These are phyloP conservation scores for Sonneratia alba DNA, from an alignment of 345 rosid genomes.

Conservation along the genomic window DNA sequence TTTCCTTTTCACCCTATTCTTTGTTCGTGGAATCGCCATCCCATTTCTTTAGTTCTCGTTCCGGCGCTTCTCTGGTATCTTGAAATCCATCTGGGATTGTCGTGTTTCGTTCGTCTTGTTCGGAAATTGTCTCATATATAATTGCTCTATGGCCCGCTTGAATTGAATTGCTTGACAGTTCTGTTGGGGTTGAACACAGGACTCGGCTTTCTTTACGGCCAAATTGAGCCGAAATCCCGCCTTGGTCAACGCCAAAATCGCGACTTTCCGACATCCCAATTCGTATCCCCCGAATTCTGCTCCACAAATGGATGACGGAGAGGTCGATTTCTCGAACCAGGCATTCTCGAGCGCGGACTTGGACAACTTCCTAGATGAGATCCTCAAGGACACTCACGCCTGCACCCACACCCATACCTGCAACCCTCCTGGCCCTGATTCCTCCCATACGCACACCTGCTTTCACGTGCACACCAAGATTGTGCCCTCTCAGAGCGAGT, in stretches of 20 bases:
- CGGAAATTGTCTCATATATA: background rate
- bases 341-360: slow-evolving; percentile 58
- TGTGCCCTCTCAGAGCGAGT: slow-evolving; percentile 43
- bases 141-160: background rate
- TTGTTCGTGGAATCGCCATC: too few relatives aligned
- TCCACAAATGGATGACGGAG: slow-evolving; percentile 72
- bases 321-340: slow-evolving; percentile 78
- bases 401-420: slow-evolving; percentile 97
- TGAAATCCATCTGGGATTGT: background rate
- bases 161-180: background rate
- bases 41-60: background rate
- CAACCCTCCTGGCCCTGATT: slow-evolving; percentile 88
- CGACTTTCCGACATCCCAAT: background rate
- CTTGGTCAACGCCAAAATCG: background rate
- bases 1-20: too few relatives aligned
- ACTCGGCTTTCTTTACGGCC: background rate
- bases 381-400: slow-evolving; percentile 56
- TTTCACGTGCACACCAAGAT: slow-evolving; percentile 87
- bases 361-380: slow-evolving; percentile 28
- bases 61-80: background rate
- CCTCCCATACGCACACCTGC: slow-evolving; percentile 83
- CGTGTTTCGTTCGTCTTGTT: background rate
- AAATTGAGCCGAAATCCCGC: background rate
- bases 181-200: background rate
- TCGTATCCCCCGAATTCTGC: background rate